Percentiles rank a stretch among this genome's conserved stretches.
phyloP scores from a whole-genome alignment of 2,329 filamentous ascomycete species.

The Alternaria viburni region DNA sequence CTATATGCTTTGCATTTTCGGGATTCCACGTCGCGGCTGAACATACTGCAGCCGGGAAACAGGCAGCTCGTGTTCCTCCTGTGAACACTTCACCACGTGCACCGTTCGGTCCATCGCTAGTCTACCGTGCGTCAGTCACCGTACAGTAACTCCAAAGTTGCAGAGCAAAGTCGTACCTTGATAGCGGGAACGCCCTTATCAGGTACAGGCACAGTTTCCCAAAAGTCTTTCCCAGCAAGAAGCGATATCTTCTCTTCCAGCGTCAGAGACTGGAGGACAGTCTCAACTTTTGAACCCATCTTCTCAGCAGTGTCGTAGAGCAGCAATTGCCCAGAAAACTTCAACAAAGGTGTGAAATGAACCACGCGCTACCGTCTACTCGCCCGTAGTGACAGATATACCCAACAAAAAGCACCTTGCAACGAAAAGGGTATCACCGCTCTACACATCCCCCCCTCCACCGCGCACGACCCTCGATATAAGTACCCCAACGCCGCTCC shows the following conservation, averaged over 20 bases:
- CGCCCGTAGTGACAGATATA: neutral
- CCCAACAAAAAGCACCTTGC: neutral
- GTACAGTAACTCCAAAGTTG: neutral
- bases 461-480: constrained; percentile 2
- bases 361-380: neutral
- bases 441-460: neutral
- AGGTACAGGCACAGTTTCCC: constrained; percentile 69
- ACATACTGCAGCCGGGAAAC: constrained; percentile 78
- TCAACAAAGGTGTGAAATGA: neutral
- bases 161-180: constrained; percentile 26
- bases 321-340: neutral
- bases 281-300: constrained; percentile 36
- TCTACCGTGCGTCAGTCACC: constrained; percentile 43
- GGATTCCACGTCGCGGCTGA: constrained; percentile 74
- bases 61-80: constrained; percentile 68
- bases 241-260: constrained; percentile 46
- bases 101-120: constrained; percentile 73
- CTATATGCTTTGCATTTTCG: constrained; percentile 60
- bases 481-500: neutral
- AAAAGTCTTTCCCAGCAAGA: constrained; percentile 63
- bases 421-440: constrained; percentile 8
- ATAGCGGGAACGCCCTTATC: constrained; percentile 67
- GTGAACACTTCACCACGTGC: constrained; percentile 69
- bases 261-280: constrained; percentile 39
- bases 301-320: neutral